These are phyloP conservation scores for Colletotrichum magnum DNA, from an alignment of 2,329 filamentous ascomycete genomes.

Conservation along the genomic window DNA sequence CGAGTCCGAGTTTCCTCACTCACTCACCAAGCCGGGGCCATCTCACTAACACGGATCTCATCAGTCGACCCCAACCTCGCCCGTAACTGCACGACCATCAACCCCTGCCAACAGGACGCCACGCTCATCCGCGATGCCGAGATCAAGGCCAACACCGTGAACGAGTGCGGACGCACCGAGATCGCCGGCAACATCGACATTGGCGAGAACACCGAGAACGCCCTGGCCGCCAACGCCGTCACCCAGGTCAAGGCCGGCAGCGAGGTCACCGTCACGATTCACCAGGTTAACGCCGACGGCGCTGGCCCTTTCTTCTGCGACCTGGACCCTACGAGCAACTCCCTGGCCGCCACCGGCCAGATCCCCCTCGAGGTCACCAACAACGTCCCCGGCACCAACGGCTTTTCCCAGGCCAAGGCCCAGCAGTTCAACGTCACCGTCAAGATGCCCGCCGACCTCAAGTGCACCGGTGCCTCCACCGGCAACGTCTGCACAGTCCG, in stretches of 20 bases:
- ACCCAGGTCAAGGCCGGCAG: slow-evolving; percentile 65
- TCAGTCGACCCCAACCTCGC: slow-evolving; percentile 68
- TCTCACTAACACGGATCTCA: slow-evolving; percentile 15
- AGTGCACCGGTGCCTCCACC: slow-evolving; percentile 67
- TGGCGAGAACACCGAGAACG: slow-evolving; percentile 67
- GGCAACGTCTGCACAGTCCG: slow-evolving; percentile 72
- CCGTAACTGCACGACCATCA: slow-evolving; percentile 74
- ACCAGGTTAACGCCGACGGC: slow-evolving; percentile 69
- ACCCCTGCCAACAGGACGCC: slow-evolving; percentile 76
- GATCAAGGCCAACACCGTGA: slow-evolving; percentile 66
- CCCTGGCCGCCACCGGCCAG: slow-evolving; percentile 59
- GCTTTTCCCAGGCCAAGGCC: slow-evolving; percentile 69
- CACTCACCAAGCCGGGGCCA: slow-evolving; percentile 19
- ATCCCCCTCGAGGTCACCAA: slow-evolving; percentile 66
- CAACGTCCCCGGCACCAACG: slow-evolving; percentile 71
- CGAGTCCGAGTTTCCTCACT: background rate
- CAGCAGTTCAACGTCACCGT: slow-evolving; percentile 71
- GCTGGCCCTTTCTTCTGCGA: slow-evolving; percentile 70
- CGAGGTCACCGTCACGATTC: slow-evolving; percentile 61
- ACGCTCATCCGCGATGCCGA: slow-evolving; percentile 74
- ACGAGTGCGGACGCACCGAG: slow-evolving; percentile 75
- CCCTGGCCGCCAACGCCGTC: slow-evolving; percentile 59
- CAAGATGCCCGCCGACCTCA: slow-evolving; percentile 63
- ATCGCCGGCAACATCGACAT: slow-evolving; percentile 74
- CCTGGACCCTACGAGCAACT: slow-evolving; percentile 63